Conservation (phyloP, 2,329 filamentous ascomycete genomes). For the Aspergillus ibericus region DNA sequence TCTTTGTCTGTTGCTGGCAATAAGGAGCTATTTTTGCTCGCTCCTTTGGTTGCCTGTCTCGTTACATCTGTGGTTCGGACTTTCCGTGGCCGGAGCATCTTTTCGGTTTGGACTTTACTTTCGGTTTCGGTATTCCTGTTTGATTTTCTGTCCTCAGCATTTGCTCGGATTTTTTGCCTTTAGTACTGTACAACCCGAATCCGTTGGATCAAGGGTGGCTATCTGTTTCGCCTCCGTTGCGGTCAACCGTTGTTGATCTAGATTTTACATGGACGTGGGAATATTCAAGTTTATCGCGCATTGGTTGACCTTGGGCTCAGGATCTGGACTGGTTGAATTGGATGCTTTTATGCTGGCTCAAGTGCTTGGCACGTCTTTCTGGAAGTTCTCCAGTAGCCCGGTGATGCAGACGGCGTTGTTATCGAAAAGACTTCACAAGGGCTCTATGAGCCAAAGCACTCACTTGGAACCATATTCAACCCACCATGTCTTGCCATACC, state of each 20-base stretch:
- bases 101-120: neutral
- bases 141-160: neutral
- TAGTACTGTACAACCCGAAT: constrained; percentile 10
- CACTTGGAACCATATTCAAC: no score
- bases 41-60: neutral
- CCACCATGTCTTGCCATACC: no score
- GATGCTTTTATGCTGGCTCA: neutral
- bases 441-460: neutral
- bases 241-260: neutral
- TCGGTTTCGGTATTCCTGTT: neutral
- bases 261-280: neutral
- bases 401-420: neutral
- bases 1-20: neutral
- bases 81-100: neutral
- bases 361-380: neutral
- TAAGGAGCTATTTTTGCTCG: neutral
- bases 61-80: neutral
- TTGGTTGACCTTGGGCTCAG: neutral
- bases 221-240: neutral
- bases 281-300: neutral
- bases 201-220: constrained; percentile 1
- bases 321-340: neutral
- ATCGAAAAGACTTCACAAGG: neutral
- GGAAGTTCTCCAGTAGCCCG: neutral
- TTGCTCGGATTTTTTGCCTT: neutral